A percentile compares a stretch with the other conserved stretches of the same genome.
These are phyloP conservation scores for Carpinus fangiana DNA, from an alignment of 306 rosid genomes.

Conservation along the genomic window DNA sequence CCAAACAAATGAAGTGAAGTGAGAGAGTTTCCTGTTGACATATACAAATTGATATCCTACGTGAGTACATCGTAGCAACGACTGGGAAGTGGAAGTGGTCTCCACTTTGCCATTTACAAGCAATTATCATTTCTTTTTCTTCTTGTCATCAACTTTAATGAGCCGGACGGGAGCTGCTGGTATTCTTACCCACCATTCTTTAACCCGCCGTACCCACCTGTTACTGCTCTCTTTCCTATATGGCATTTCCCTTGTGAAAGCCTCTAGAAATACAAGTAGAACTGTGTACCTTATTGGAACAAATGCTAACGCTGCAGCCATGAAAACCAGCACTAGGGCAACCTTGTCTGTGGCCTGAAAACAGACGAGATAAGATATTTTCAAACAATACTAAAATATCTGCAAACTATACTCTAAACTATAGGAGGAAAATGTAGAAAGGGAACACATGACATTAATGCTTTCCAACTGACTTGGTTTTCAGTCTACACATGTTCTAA, in stretches of 20 bases:
- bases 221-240: conserved; percentile 69
- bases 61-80: not conserved
- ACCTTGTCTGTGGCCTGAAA: conserved; percentile 82
- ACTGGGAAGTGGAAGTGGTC: not conserved
- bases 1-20: not conserved
- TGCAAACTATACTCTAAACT: not conserved
- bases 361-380: conserved; percentile 14
- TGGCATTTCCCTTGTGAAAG: conserved; percentile 83
- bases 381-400: not conserved
- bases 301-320: conserved; percentile 67
- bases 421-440: not conserved
- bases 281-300: conserved; percentile 57
- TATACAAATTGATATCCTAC: not conserved
- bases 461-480: not conserved
- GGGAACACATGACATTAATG: not conserved
- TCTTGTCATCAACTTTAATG: conserved; percentile 52
- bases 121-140: conserved; percentile 60
- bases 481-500: not conserved
- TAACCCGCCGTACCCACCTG: conserved; percentile 60
- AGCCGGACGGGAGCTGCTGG: conserved; percentile 97
- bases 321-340: conserved; percentile 50
- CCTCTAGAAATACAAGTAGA: conserved; percentile 56
- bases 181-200: conserved; percentile 93
- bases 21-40: not conserved
- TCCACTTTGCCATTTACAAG: not conserved